A percentile compares a stretch with the other conserved stretches of the same genome.
phyloP scores from a whole-genome alignment of 140 eudicot genomes.

The Senecio squalidus region DNA sequence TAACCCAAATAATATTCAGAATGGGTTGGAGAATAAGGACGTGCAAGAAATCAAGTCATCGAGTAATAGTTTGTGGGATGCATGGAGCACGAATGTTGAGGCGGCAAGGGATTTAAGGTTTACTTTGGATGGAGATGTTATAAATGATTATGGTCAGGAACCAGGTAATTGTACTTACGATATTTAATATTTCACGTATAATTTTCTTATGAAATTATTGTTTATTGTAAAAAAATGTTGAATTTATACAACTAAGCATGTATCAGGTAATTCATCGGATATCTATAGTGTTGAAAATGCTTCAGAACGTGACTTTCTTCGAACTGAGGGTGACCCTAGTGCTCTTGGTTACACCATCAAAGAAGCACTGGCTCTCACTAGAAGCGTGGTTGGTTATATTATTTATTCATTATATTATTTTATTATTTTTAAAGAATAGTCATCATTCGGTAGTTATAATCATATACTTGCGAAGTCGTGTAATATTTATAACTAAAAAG shows the following conservation, averaged over 20 bases:
- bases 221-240: neutral
- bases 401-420: neutral
- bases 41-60: slow-evolving; percentile 22
- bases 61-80: slow-evolving; percentile 55
- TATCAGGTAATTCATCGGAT: neutral
- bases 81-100: slow-evolving; percentile 90
- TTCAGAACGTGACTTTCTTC: slow-evolving; percentile 71
- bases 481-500: neutral
- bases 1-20: slow-evolving; percentile 16
- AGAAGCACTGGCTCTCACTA: slow-evolving; percentile 78
- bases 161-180: slow-evolving; percentile 29
- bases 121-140: slow-evolving; percentile 72
- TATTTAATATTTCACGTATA: slow-evolving; percentile 1
- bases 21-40: slow-evolving; percentile 20
- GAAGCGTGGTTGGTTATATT: slow-evolving; percentile 78
- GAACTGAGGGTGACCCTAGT: slow-evolving; percentile 95
- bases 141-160: slow-evolving; percentile 25
- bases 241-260: neutral
- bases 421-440: too few relatives aligned
- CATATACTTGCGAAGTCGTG: slow-evolving; percentile 12
- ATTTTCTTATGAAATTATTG: slow-evolving; percentile 5
- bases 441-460: neutral
- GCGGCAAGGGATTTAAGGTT: slow-evolving; percentile 68
- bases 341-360: slow-evolving; percentile 93
- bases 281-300: slow-evolving; percentile 60